phyloP scores from a whole-genome alignment of 176 grass and related monocot species.

The Areca catechu region DNA sequence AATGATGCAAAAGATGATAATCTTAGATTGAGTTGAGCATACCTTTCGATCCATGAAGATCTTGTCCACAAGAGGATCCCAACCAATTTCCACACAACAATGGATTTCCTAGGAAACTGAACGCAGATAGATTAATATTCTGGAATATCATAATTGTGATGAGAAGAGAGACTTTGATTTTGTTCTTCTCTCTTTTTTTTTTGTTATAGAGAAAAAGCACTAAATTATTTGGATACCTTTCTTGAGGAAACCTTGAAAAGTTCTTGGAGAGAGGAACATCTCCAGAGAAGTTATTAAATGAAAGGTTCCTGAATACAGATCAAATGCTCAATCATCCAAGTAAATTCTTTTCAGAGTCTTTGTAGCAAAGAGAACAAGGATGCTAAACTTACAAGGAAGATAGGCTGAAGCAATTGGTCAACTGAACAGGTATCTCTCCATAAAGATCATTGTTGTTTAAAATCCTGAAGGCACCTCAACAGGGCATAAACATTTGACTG shows the following conservation, averaged over 20 bases:
- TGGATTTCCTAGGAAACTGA: slow-evolving; percentile 78
- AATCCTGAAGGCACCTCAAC: slow-evolving; percentile 46
- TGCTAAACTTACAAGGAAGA: slow-evolving; percentile 52
- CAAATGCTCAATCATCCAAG: slow-evolving; percentile 11
- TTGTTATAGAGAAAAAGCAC: neutral
- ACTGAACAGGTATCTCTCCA: slow-evolving; percentile 76
- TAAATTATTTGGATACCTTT: slow-evolving; percentile 43
- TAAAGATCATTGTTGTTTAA: slow-evolving; percentile 84
- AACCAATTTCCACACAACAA: slow-evolving; percentile 48
- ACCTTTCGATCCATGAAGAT: slow-evolving; percentile 57
- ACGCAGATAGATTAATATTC: slow-evolving; percentile 4
- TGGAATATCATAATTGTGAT: no score
- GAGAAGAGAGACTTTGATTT: no score
- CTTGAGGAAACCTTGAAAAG: slow-evolving; percentile 77
- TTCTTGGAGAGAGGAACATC: slow-evolving; percentile 54
- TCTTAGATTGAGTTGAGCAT: no score
- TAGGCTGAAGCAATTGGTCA: slow-evolving; percentile 92
- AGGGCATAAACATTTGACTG: neutral
- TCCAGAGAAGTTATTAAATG: slow-evolving; percentile 91
- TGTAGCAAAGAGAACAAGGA: neutral
- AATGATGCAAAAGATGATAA: no score
- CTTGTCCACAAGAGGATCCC: slow-evolving; percentile 41
- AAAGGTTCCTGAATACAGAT: slow-evolving; percentile 67
- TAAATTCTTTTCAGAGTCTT: neutral
- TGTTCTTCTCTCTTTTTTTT: no score